A percentile compares a stretch with the other conserved stretches of the same genome.
These are phyloP conservation scores for Aspergillus persii DNA, from an alignment of 2,329 filamentous ascomycete species.

Conservation along the genomic window DNA sequence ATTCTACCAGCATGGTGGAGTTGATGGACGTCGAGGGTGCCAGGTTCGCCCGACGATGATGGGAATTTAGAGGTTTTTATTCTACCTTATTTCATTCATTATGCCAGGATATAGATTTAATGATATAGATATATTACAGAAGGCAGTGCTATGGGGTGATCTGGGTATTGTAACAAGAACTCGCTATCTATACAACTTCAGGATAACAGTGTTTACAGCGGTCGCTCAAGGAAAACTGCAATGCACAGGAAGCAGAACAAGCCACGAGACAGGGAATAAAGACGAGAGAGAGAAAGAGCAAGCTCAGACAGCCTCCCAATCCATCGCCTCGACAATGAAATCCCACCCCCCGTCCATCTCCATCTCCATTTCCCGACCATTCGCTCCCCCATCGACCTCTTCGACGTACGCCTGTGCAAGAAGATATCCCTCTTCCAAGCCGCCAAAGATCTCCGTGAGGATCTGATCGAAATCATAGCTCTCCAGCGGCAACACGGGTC, in stretches of 20 bases:
- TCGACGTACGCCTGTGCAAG: slow-evolving; percentile 50
- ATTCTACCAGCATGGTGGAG: slow-evolving; percentile 3
- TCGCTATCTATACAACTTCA: neutral
- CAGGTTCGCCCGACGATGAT: neutral
- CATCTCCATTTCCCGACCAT: slow-evolving; percentile 33
- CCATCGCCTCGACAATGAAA: slow-evolving; percentile 61
- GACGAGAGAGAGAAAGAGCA: neutral
- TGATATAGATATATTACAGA: neutral
- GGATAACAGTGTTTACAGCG: no score
- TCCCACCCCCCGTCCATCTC: slow-evolving; percentile 52
- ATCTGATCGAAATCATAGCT: slow-evolving; percentile 64
- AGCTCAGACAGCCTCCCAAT: slow-evolving; percentile 49
- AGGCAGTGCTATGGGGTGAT: neutral
- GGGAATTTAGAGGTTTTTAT: neutral
- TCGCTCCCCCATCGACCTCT: slow-evolving; percentile 22
- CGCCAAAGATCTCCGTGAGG: slow-evolving; percentile 55
- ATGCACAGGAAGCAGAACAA: neutral
- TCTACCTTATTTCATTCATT: neutral
- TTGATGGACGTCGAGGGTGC: slow-evolving; percentile 12
- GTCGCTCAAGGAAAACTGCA: neutral
- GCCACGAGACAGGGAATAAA: neutral
- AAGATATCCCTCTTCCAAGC: slow-evolving; percentile 58
- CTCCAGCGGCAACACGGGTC: slow-evolving; percentile 45
- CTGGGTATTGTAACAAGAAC: neutral
- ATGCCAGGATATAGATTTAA: neutral